Conservation (phyloP, 2,329 filamentous ascomycete species). For the Colletotrichum spinosum region DNA sequence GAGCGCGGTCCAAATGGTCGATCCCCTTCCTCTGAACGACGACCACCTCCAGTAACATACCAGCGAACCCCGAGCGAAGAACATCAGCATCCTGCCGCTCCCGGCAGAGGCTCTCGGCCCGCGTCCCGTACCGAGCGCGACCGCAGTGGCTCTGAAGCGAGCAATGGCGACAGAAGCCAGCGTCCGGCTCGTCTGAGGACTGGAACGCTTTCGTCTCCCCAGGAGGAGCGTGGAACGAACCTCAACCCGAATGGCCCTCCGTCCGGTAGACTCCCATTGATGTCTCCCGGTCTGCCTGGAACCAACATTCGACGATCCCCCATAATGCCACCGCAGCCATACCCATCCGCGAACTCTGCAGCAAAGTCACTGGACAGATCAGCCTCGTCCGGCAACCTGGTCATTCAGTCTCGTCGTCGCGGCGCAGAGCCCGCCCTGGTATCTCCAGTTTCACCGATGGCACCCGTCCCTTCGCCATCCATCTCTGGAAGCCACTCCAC, state of each 20-base stretch:
- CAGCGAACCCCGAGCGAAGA: constrained; percentile 60
- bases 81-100: constrained; percentile 42
- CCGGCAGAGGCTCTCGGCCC: constrained; percentile 44
- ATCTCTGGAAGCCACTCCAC: constrained; percentile 48
- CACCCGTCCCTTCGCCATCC: constrained; percentile 48
- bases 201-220: constrained; percentile 29
- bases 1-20: constrained; percentile 46
- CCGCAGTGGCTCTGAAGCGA: constrained; percentile 67
- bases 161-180: constrained; percentile 55
- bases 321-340: constrained; percentile 58
- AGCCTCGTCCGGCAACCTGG: constrained; percentile 48
- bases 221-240: constrained; percentile 35
- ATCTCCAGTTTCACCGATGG: constrained; percentile 59
- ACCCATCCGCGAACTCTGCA: constrained; percentile 43
- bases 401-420: constrained; percentile 44
- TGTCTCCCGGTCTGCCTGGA: constrained; percentile 61
- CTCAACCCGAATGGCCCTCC: constrained; percentile 23
- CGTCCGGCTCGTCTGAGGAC: constrained; percentile 47
- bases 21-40: constrained; percentile 57
- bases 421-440: constrained; percentile 54
- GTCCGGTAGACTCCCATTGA: constrained; percentile 46
- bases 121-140: constrained; percentile 57
- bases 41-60: constrained; percentile 58
- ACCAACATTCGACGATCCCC: constrained; percentile 61
- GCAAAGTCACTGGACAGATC: constrained; percentile 43